These are phyloP conservation scores for Tulasnella sp. DNA, from an alignment of 768 basidiomycete genomes.

Conservation along the genomic window DNA sequence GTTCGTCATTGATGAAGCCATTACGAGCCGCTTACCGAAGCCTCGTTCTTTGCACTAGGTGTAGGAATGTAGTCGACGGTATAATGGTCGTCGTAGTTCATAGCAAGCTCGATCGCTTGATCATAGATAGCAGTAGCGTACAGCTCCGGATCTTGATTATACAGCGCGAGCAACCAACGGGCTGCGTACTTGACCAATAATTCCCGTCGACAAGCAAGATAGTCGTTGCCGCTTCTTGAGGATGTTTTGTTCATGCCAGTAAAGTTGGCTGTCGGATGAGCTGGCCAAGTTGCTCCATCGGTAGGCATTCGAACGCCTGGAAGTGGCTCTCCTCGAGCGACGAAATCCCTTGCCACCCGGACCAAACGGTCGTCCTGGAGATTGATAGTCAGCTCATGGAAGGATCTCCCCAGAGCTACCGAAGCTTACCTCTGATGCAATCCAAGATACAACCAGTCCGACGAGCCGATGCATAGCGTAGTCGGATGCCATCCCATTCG, in stretches of 20 bases:
- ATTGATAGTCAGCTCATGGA: background rate
- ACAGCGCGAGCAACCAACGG: slow-evolving; percentile 60
- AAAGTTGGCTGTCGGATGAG: slow-evolving; percentile 3
- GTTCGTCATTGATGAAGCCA: background rate
- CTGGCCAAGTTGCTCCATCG: slow-evolving; percentile 47
- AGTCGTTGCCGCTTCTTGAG: slow-evolving; percentile 45
- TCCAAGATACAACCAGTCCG: slow-evolving; percentile 51
- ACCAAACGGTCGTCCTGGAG: slow-evolving; percentile 55
- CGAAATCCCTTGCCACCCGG: slow-evolving; percentile 52
- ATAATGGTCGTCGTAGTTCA: slow-evolving; percentile 17
- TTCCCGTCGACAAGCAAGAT: slow-evolving; percentile 45
- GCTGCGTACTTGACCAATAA: slow-evolving; percentile 45
- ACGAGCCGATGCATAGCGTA: slow-evolving; percentile 56
- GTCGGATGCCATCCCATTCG: slow-evolving; percentile 57
- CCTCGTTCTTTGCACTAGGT: background rate
- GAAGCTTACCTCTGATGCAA: slow-evolving; percentile 51
- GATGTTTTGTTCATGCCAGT: slow-evolving; percentile 3
- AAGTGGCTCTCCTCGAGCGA: slow-evolving; percentile 43
- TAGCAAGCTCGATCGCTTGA: slow-evolving; percentile 37
- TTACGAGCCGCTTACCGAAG: background rate
- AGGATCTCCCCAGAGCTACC: background rate
- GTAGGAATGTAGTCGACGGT: slow-evolving; percentile 1
- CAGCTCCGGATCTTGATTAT: slow-evolving; percentile 42
- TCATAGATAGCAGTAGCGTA: slow-evolving; percentile 48
- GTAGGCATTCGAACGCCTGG: slow-evolving; percentile 49